Base-by-base conservation (phyloP, 768 basidiomycete species). In the Xanthoconium stramineum region DNA sequence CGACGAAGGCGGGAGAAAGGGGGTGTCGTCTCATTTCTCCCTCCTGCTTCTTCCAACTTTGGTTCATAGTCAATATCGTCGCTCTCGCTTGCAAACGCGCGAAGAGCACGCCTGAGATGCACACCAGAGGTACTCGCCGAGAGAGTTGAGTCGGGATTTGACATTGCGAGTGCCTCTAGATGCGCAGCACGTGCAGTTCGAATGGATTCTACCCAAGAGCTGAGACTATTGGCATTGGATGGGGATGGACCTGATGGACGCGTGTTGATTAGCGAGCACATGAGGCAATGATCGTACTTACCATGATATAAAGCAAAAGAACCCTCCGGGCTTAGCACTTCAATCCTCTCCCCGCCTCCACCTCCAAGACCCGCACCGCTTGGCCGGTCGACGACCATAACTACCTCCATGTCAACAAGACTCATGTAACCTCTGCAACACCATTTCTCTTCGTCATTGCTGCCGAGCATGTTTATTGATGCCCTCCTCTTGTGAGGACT, bases 71-170 rank as follows among this genome's bases (percentile, higher is more conserved):
- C 50, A 57, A 49, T 30, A 42, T 63, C 54, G 45, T 64, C 50
- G 50, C 50, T 51, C 48, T 75, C 69, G 1, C 59, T 61, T 2
- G 94, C 92, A 3, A 92, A 84, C 1, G 91, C 91, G 63, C 88
- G 86, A 12, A 94, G 70, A 0, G 82, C 82, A 5, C 84, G 82
- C 38, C 91, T 81, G 15, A 93, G 76, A 64, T 93, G 91, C 37
- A 85, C 80, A 1, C 84, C 91, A 0, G 88, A 88, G 2, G 84
- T 71, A 0, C 89, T 91, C 0, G 88, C 87, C 0, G 89, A 90
- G 28, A 93, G 77, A 0, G 91, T 93, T 9, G 90, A 90, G 67
- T 92, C 83, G 6, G 89, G 88, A 62, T 88, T 81, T 33, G 82
- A 88, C 53, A 83, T 71, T 58, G 86, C 88, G 30, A 92, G 75